phyloP scores from a whole-genome alignment of 2,329 filamentous ascomycete species.

The Bimuria novae-zelandiae region DNA sequence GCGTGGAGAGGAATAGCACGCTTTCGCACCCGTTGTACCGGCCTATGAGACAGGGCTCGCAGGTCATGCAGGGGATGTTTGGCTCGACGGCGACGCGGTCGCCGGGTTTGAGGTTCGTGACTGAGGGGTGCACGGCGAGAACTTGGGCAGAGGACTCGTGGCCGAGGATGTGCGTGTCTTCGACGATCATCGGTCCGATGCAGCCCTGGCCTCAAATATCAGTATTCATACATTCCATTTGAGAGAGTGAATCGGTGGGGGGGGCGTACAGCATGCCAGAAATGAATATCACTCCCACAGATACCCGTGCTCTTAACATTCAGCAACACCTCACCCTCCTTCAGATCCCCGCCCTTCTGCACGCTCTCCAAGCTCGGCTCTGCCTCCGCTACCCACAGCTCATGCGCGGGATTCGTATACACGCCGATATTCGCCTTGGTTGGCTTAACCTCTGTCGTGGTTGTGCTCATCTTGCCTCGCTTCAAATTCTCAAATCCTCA shows the following conservation, averaged over 20 bases:
- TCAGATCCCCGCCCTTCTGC: constrained; percentile 68
- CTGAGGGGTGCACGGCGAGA: constrained; percentile 79
- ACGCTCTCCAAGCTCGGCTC: constrained; percentile 77
- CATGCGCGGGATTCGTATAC: constrained; percentile 90
- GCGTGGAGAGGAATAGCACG: constrained; percentile 87
- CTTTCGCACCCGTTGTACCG: constrained; percentile 93
- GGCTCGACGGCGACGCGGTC: constrained; percentile 94
- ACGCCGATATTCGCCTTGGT: constrained; percentile 91
- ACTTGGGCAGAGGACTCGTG: constrained; percentile 89
- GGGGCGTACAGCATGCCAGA: constrained; percentile 77
- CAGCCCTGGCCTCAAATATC: constrained; percentile 58
- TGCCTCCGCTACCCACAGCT: constrained; percentile 84
- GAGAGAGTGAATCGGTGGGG: not conserved
- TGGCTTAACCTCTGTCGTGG: constrained; percentile 51
- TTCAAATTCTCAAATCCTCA: not conserved
- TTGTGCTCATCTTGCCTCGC: constrained; percentile 33
- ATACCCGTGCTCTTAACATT: constrained; percentile 94
- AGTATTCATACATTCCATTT: not conserved
- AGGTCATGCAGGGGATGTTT: constrained; percentile 87
- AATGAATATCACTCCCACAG: constrained; percentile 94
- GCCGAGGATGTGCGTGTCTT: constrained; percentile 85
- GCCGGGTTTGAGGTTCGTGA: constrained; percentile 76
- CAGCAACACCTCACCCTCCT: constrained; percentile 82
- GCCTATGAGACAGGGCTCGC: constrained; percentile 88
- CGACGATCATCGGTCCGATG: constrained; percentile 95